Conservation (phyloP, 768 basidiomycete species). For the Phylloporus sp. region DNA sequence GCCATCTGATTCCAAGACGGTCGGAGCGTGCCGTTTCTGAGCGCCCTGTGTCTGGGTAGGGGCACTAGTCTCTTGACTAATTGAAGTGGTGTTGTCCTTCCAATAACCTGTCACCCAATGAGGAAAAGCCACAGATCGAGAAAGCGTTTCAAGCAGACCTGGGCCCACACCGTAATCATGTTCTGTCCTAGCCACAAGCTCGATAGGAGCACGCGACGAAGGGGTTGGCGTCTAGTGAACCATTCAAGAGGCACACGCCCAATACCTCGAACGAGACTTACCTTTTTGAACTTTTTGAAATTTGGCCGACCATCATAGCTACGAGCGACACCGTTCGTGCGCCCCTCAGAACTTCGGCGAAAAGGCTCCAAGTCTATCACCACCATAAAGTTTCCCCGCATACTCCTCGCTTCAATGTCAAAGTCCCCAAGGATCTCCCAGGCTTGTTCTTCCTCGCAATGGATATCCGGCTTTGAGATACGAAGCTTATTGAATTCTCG, state of each 20-base stretch:
- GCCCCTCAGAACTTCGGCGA: constrained; percentile 25
- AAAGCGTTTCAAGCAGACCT: constrained; percentile 31
- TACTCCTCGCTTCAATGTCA: constrained; percentile 47
- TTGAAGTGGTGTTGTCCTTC: constrained; percentile 36
- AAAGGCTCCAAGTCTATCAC: constrained; percentile 61
- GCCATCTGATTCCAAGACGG: constrained; percentile 40
- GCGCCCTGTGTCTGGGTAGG: constrained; percentile 17
- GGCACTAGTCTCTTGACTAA: constrained; percentile 13
- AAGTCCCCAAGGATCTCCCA: constrained; percentile 64
- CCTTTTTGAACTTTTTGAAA: constrained; percentile 79
- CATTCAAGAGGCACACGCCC: constrained; percentile 6
- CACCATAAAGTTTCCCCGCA: constrained; percentile 79
- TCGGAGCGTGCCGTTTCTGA: constrained; percentile 24
- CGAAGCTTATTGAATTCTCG: constrained; percentile 74
- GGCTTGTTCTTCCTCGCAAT: constrained; percentile 41
- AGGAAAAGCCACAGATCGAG: neutral
- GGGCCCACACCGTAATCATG: constrained; percentile 53
- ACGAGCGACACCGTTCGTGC: constrained; percentile 34
- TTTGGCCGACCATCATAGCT: constrained; percentile 45
- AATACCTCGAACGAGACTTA: constrained; percentile 26
- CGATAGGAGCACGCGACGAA: constrained; percentile 36
- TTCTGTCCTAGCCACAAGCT: constrained; percentile 47
- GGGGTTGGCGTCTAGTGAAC: constrained; percentile 25
- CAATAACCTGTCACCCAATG: constrained; percentile 45
- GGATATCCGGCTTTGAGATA: constrained; percentile 60